phyloP scores from a whole-genome alignment of 2,329 filamentous ascomycete genomes.

The Neophaeococcomyces aloes region DNA sequence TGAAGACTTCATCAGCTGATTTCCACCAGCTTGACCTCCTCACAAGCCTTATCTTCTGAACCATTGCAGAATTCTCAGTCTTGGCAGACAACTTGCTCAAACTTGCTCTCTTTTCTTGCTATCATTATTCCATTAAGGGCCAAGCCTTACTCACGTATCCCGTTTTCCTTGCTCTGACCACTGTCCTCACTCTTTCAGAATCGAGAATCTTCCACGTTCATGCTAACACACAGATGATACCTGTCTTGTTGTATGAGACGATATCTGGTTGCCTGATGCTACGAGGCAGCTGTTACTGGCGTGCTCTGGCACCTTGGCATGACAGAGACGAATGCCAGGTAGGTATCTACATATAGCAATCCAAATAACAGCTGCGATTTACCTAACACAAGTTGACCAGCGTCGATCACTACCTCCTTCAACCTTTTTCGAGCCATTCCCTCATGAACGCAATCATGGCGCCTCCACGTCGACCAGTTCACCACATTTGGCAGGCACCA shows the following conservation, averaged over 20 bases:
- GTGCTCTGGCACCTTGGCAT: conserved; percentile 18
- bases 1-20: no score
- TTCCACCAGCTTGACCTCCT: no score
- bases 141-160: conserved; percentile 23
- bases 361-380: background rate
- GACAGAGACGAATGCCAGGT: conserved; percentile 22
- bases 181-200: conserved; percentile 24
- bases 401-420: conserved; percentile 14
- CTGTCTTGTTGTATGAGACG: conserved; percentile 25
- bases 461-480: conserved; percentile 23
- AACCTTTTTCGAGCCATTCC: conserved; percentile 20
- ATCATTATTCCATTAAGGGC: conserved; percentile 22
- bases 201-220: conserved; percentile 26
- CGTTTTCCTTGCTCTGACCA: conserved; percentile 25
- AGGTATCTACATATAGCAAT: conserved; percentile 10
- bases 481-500: conserved; percentile 5
- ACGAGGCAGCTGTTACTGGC: conserved; percentile 23
- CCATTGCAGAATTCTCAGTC: no score
- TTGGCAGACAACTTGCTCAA: conserved; percentile 1
- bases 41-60: no score
- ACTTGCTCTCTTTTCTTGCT: conserved; percentile 13
- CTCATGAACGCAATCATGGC: conserved; percentile 23
- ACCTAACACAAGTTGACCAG: background rate
- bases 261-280: conserved; percentile 24
- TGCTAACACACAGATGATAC: conserved; percentile 22